Conservation (phyloP, 805 yeast genomes). For the Komagataella pastoris region DNA sequence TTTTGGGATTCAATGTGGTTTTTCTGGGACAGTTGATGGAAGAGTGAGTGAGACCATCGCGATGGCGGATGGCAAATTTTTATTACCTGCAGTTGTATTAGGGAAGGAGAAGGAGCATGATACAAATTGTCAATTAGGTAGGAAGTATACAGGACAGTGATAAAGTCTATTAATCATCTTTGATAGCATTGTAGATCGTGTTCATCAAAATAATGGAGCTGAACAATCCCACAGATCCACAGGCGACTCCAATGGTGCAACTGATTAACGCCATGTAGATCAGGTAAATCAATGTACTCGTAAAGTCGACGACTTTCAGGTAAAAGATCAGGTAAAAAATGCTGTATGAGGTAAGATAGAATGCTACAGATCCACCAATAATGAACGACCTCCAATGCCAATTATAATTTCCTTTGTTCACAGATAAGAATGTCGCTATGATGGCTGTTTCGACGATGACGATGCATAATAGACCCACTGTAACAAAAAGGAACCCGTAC, state of each 20-base stretch:
- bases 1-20: neutral
- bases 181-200: constrained; percentile 44
- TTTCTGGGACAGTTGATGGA: neutral
- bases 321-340: constrained; percentile 48
- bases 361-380: constrained; percentile 58
- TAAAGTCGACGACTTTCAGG: constrained; percentile 51
- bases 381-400: constrained; percentile 84
- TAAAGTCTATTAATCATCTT: constrained; percentile 27
- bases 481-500: constrained; percentile 64
- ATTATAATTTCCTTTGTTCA: constrained; percentile 34
- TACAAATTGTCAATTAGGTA: neutral
- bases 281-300: constrained; percentile 55
- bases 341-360: constrained; percentile 58
- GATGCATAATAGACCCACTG: constrained; percentile 42
- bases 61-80: neutral
- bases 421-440: constrained; percentile 50
- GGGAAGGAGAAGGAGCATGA: neutral
- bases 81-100: neutral
- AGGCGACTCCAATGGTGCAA: constrained; percentile 47
- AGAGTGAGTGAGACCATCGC: neutral
- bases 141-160: neutral
- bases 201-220: constrained; percentile 56
- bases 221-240: constrained; percentile 64
- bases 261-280: constrained; percentile 59
- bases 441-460: constrained; percentile 63